Percentiles rank a stretch among this genome's conserved stretches.
phyloP scores from a whole-genome alignment of 805 yeast genomes.

The Zygosaccharomyces kombuchaensis region DNA sequence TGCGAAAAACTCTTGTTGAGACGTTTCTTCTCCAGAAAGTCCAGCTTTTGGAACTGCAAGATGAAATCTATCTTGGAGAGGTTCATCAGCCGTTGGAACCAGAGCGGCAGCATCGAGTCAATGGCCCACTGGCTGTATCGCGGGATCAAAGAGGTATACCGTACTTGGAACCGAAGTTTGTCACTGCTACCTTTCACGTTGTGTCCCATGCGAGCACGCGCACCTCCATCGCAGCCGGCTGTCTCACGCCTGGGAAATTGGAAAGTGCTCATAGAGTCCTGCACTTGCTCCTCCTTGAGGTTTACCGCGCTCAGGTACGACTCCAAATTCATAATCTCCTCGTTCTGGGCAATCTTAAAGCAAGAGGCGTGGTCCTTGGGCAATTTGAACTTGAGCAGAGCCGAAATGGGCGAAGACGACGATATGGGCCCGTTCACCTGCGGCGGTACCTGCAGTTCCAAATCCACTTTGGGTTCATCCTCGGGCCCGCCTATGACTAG shows the following conservation, averaged over 20 bases:
- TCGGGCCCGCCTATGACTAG: constrained; percentile 5
- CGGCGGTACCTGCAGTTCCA: constrained; percentile 6
- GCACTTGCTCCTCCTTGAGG: constrained; percentile 25
- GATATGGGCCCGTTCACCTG: constrained; percentile 26
- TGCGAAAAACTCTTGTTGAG: constrained; percentile 40
- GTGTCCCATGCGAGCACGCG: background rate
- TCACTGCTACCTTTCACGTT: constrained; percentile 1
- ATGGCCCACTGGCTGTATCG: constrained; percentile 16
- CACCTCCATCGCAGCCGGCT: background rate
- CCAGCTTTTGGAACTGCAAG: constrained; percentile 60
- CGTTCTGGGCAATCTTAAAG: constrained; percentile 30
- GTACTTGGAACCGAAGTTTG: constrained; percentile 28
- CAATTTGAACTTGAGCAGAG: constrained; percentile 31
- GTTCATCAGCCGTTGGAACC: constrained; percentile 42
- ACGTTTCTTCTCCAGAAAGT: constrained; percentile 64
- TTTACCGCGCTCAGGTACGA: constrained; percentile 32
- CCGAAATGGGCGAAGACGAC: constrained; percentile 32
- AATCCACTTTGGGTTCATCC: constrained; percentile 7
- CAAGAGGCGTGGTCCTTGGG: constrained; percentile 21
- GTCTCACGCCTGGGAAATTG: constrained; percentile 9
- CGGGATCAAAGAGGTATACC: constrained; percentile 17
- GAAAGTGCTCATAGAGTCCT: constrained; percentile 10
- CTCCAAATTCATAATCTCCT: constrained; percentile 30
- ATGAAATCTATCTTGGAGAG: constrained; percentile 30
- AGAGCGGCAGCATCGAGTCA: constrained; percentile 43